phyloP scores from a whole-genome alignment of 2,329 filamentous ascomycete species.

The Colletotrichum noveboracense region DNA sequence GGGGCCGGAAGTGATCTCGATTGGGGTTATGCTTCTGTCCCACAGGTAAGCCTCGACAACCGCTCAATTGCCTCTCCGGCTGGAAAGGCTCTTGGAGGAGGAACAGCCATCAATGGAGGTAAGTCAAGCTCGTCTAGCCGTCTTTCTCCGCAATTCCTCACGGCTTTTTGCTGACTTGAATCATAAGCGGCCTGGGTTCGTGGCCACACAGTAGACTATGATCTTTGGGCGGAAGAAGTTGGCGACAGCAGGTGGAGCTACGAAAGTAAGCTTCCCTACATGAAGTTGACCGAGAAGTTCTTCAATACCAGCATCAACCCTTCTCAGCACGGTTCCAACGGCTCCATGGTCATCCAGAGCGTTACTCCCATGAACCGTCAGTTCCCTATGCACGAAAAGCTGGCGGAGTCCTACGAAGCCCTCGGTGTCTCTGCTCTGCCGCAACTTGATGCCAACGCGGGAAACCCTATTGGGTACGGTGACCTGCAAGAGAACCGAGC shows the following conservation, averaged over 20 bases:
- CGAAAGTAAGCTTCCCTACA: conserved; percentile 49
- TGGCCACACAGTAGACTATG: conserved; percentile 47
- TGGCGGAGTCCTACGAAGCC: conserved; percentile 44
- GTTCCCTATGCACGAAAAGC: conserved; percentile 41
- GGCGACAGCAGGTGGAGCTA: conserved; percentile 49
- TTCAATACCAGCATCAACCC: conserved; percentile 30
- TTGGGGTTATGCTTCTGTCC: conserved; percentile 37
- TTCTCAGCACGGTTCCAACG: conserved; percentile 41
- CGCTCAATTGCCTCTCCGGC: conserved; percentile 24
- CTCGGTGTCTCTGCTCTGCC: conserved; percentile 36
- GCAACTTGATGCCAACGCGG: conserved; percentile 30
- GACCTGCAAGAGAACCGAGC: conserved; percentile 31
- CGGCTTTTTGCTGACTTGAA: conserved; percentile 39
- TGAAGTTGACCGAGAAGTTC: conserved; percentile 41
- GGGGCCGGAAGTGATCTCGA: conserved; percentile 29
- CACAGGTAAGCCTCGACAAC: conserved; percentile 28
- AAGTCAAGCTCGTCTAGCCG: conserved; percentile 22
- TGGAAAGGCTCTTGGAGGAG: conserved; percentile 45
- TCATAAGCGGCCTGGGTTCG: conserved; percentile 42
- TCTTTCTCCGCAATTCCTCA: not conserved
- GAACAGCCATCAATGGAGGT: conserved; percentile 45
- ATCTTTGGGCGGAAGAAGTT: conserved; percentile 43
- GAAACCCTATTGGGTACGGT: conserved; percentile 36
- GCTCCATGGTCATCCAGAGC: conserved; percentile 37
- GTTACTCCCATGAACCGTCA: conserved; percentile 33